A percentile compares a stretch with the other conserved stretches of the same genome.
phyloP scores from a whole-genome alignment of 2,329 filamentous ascomycete species.

The Rhynchosporium secalis region DNA sequence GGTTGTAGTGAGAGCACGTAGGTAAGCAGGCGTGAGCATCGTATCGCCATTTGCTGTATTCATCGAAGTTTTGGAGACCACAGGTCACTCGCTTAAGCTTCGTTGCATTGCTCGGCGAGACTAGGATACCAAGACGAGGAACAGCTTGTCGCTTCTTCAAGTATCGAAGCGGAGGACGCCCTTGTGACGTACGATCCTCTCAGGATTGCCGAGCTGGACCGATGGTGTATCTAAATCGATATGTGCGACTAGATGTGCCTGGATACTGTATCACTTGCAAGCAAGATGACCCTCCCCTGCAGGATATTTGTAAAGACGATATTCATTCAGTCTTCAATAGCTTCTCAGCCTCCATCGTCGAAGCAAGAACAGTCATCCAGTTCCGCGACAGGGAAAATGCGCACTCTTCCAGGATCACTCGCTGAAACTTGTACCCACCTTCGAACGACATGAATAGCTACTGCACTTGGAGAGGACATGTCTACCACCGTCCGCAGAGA shows the following conservation, averaged over 20 bases:
- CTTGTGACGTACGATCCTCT: conserved; percentile 41
- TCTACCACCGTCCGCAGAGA: conserved; percentile 45
- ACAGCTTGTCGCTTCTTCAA: conserved; percentile 25
- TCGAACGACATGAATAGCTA: conserved; percentile 51
- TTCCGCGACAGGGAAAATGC: conserved; percentile 43
- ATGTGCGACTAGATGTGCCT: conserved; percentile 34
- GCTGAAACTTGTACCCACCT: conserved; percentile 56
- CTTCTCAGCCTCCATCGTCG: conserved; percentile 46
- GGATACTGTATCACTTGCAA: conserved; percentile 39
- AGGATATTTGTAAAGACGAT: conserved; percentile 55
- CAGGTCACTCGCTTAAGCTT: conserved; percentile 34
- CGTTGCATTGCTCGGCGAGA: conserved; percentile 33
- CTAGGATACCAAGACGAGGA: conserved; percentile 30
- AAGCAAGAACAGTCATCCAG: conserved; percentile 41
- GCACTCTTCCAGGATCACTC: conserved; percentile 49
- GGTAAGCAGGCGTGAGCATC: conserved; percentile 58
- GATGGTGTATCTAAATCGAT: conserved; percentile 40
- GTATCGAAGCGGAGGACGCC: conserved; percentile 36
- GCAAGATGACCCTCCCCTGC: conserved; percentile 44
- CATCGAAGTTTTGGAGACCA: conserved; percentile 33
- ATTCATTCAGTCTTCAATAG: conserved; percentile 51
- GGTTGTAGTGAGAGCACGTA: conserved; percentile 51
- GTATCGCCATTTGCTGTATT: conserved; percentile 47
- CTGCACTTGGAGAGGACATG: conserved; percentile 45
- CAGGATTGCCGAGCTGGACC: conserved; percentile 28